These are phyloP conservation scores for Geotrichum histeridarum DNA, from an alignment of 1,139 yeast species.

Conservation along the genomic window DNA sequence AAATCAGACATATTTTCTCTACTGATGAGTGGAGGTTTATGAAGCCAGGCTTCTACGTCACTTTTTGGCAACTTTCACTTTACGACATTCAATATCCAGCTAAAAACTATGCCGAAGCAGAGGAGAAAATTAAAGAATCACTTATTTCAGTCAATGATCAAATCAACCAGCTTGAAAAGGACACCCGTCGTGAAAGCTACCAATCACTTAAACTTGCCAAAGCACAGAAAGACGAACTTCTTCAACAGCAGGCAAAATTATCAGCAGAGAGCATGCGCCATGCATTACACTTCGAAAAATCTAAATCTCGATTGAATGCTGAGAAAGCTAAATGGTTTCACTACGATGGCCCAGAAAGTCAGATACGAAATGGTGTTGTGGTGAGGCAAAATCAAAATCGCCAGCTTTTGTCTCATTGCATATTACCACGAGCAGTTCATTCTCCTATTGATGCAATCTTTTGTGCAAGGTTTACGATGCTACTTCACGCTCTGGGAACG, in stretches of 20 bases:
- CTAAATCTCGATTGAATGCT: constrained; percentile 31
- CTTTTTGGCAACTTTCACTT: constrained; percentile 73
- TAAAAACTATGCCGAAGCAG: constrained; percentile 49
- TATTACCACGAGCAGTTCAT: constrained; percentile 71
- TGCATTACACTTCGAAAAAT: constrained; percentile 34
- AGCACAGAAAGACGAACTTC: constrained; percentile 23
- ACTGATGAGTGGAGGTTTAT: constrained; percentile 40
- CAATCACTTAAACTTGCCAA: constrained; percentile 20
- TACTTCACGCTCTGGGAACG: constrained; percentile 44
- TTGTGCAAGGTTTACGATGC: constrained; percentile 56
- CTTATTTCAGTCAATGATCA: constrained; percentile 18
- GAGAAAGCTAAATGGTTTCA: constrained; percentile 39
- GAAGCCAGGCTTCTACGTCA: constrained; percentile 47
- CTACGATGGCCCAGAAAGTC: constrained; percentile 22
- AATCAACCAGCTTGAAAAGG: constrained; percentile 19
- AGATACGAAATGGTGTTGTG: constrained; percentile 28
- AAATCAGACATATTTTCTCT: constrained; percentile 25
- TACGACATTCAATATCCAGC: constrained; percentile 63
- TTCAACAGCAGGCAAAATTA: constrained; percentile 27
- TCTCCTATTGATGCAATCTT: constrained; percentile 84
- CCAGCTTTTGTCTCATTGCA: constrained; percentile 55
- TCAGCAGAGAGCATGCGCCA: constrained; percentile 34
- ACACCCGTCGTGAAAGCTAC: constrained; percentile 17
- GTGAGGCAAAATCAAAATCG: constrained; percentile 32
- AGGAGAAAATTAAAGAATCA: constrained; percentile 28